Conservation (phyloP, 2,329 filamentous ascomycete species). For the Penicillium sp. region DNA sequence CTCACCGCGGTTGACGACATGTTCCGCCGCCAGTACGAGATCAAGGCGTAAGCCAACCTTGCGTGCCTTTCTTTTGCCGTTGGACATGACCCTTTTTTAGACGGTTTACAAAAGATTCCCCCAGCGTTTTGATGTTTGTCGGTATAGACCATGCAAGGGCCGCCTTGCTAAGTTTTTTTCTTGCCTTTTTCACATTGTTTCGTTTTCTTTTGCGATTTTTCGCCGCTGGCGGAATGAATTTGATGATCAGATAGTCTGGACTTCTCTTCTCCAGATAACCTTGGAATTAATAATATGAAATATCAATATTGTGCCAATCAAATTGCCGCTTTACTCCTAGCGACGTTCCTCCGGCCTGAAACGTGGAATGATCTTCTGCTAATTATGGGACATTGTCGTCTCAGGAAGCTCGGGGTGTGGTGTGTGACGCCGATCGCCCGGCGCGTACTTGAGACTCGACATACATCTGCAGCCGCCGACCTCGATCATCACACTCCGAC, state of each 20-base stretch:
- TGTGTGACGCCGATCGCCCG: conserved; percentile 17
- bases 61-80: conserved; percentile 25
- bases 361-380: conserved; percentile 13
- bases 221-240: conserved; percentile 16
- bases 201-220: conserved; percentile 15
- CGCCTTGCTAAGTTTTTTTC: conserved; percentile 9
- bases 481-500: conserved; percentile 18
- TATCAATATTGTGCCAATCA: too few relatives aligned
- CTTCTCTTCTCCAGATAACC: too few relatives aligned
- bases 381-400: conserved; percentile 25
- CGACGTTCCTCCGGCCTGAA: too few relatives aligned
- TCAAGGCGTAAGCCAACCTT: conserved; percentile 62
- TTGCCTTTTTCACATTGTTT: conserved; percentile 11
- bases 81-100: conserved; percentile 30
- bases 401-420: too few relatives aligned
- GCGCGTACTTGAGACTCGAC: conserved; percentile 24
- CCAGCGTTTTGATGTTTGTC: conserved; percentile 27
- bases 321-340: too few relatives aligned
- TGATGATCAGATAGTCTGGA: conserved; percentile 22
- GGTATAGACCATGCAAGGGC: conserved; percentile 25
- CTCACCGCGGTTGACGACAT: conserved; percentile 77
- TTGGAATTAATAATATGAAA: too few relatives aligned
- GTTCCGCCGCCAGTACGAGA: conserved; percentile 75
- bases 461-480: conserved; percentile 25
- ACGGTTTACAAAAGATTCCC: conserved; percentile 37